Percentiles rank a stretch among this genome's conserved stretches.
phyloP scores from a whole-genome alignment of 352 stramenopile genomes.

The Phytopythium vexans region DNA sequence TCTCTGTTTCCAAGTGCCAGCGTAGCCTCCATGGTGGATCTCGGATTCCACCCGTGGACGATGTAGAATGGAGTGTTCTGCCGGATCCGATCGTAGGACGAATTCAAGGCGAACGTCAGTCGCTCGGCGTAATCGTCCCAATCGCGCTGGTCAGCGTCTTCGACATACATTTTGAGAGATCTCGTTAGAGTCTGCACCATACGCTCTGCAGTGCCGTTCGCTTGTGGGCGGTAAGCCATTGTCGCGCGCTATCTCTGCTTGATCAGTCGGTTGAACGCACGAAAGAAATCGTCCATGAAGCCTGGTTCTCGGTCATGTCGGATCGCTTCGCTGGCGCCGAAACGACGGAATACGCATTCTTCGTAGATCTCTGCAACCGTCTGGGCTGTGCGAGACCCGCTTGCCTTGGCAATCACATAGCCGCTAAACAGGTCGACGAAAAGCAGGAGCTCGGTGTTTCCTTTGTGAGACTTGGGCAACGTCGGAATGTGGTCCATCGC shows the following conservation, averaged over 20 bases:
- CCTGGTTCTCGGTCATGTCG: conserved; percentile 18
- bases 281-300: conserved; percentile 24
- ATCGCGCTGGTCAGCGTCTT: conserved; percentile 12
- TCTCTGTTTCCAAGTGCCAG: background rate
- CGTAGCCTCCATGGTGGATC: conserved; percentile 10
- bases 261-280: conserved; percentile 12
- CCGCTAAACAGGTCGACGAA: conserved; percentile 17
- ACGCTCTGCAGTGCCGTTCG: conserved; percentile 12
- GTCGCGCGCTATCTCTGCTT: conserved; percentile 10
- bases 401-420: conserved; percentile 16
- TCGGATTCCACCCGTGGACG: background rate
- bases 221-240: conserved; percentile 15
- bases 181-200: conserved; percentile 22
- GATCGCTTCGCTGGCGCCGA: conserved; percentile 15
- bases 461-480: conserved; percentile 14
- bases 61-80: conserved; percentile 5
- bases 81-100: conserved; percentile 5
- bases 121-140: conserved; percentile 26
- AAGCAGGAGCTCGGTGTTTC: conserved; percentile 25
- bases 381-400: conserved; percentile 9
- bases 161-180: conserved; percentile 14
- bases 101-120: conserved; percentile 20
- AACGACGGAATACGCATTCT: conserved; percentile 13
- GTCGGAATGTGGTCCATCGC: conserved; percentile 28
- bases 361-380: conserved; percentile 21